Percentiles rank a stretch among this genome's conserved stretches.
Evolutionary conservation across 305 asterid species (phyloP).

Genomic region (Fraxinus velutina): DNA sequence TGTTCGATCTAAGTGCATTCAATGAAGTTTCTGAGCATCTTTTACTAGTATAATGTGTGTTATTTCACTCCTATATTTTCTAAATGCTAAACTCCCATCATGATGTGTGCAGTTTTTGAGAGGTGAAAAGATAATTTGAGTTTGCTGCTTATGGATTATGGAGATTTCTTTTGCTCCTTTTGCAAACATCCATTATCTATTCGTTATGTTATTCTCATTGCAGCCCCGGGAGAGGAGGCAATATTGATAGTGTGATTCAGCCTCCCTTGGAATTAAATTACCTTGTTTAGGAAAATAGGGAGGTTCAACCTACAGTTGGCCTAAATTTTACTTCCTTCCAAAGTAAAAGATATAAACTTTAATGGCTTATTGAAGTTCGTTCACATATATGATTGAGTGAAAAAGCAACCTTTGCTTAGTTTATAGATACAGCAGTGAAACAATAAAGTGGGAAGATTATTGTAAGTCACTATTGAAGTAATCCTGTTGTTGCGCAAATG

Average conservation of each 20-base stretch:
- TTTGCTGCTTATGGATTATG: background rate
- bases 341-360: background rate
- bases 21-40: background rate
- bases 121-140: background rate
- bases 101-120: background rate
- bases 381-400: background rate
- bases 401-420: background rate
- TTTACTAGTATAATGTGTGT: conserved; percentile 1
- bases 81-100: background rate
- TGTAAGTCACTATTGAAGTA: background rate
- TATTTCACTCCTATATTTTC: conserved; percentile 3
- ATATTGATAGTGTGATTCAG: background rate
- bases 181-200: background rate
- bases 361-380: background rate
- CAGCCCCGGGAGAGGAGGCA: background rate
- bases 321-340: background rate
- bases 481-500: background rate
- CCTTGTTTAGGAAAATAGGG: background rate
- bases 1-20: conserved; percentile 1
- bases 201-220: background rate
- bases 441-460: background rate
- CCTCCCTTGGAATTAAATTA: background rate
- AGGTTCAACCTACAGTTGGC: background rate
- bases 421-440: background rate
- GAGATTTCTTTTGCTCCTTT: background rate